Evolutionary conservation across 768 basidiomycete species (phyloP).

Genomic region (Amanita polypyramis): DNA sequence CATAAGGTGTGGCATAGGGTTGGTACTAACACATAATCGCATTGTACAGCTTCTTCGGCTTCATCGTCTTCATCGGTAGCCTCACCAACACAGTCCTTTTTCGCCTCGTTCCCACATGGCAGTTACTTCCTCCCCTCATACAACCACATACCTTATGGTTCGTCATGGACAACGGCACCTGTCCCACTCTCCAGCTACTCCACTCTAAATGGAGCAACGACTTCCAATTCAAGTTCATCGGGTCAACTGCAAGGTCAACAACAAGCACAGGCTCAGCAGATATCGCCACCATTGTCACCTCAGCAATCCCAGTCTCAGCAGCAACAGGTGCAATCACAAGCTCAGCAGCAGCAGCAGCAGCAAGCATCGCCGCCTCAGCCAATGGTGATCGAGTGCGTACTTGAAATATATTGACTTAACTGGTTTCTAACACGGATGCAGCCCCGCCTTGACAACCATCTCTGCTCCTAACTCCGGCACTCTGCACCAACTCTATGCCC

Average conservation of each 20-base stretch:
- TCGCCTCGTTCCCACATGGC: conserved; percentile 28
- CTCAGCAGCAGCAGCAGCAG: conserved; percentile 14
- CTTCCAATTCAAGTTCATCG: conserved; percentile 16
- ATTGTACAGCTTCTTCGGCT: conserved; percentile 10
- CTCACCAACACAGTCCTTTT: conserved; percentile 29
- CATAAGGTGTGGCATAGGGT: conserved; percentile 5
- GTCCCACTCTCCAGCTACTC: conserved; percentile 69
- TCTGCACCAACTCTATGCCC: conserved; percentile 27
- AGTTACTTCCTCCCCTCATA: conserved; percentile 38
- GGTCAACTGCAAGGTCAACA: conserved; percentile 14
- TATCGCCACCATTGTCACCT: conserved; percentile 1
- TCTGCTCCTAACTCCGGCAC: conserved; percentile 31
- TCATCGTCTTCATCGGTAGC: conserved; percentile 29
- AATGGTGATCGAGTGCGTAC: conserved; percentile 65
- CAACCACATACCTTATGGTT: conserved; percentile 45
- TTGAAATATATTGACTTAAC: conserved; percentile 7
- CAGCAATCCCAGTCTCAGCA: conserved; percentile 18
- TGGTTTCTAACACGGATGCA: conserved; percentile 18
- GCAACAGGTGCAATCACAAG: conserved; percentile 16
- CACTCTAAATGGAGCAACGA: conserved; percentile 67
- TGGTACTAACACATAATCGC: conserved; percentile 1
- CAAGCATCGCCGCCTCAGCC: conserved; percentile 22
- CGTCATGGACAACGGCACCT: conserved; percentile 31
- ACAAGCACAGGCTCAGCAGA: conserved; percentile 22
- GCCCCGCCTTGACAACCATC: conserved; percentile 51